Evolutionary conservation across 1,139 yeast species (phyloP).

Genomic region (Suhomyces atakaporum): DNA sequence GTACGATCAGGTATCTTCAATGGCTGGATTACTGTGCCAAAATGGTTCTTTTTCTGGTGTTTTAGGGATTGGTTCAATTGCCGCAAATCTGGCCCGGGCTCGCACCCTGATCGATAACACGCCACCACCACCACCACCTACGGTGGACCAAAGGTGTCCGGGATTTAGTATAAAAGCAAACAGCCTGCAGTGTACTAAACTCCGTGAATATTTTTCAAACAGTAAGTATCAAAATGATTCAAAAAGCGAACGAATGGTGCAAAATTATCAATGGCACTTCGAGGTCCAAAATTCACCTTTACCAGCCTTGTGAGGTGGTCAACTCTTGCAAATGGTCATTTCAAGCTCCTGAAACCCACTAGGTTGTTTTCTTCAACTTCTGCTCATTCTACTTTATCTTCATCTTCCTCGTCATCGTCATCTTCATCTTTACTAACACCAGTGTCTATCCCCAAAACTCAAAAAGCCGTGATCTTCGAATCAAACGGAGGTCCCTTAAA

Average conservation of each 20-base stretch:
- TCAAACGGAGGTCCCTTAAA: constrained; percentile 50
- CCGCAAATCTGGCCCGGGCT: no score
- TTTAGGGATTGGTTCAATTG: no score
- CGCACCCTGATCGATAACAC: not conserved
- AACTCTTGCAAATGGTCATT: not conserved
- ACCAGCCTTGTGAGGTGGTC: no score
- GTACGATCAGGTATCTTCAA: no score
- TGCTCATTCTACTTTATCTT: not conserved
- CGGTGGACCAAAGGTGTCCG: constrained; percentile 1
- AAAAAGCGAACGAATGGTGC: not conserved
- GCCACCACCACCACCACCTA: constrained; percentile 1
- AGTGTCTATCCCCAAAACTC: constrained; percentile 40
- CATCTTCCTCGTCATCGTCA: not conserved
- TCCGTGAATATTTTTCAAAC: not conserved
- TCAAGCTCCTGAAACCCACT: not conserved
- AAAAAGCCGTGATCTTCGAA: constrained; percentile 50
- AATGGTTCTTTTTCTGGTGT: no score
- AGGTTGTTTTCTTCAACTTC: not conserved
- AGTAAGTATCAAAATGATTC: not conserved
- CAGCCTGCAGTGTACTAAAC: not conserved
- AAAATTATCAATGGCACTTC: not conserved
- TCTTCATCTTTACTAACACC: constrained; percentile 2
- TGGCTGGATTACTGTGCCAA: no score
- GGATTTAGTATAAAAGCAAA: not conserved
- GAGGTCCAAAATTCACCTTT: no score